A percentile compares a stretch with the other conserved stretches of the same genome.
phyloP scores from a whole-genome alignment of 345 rosid genomes.

The Microthlaspi erraticum region DNA sequence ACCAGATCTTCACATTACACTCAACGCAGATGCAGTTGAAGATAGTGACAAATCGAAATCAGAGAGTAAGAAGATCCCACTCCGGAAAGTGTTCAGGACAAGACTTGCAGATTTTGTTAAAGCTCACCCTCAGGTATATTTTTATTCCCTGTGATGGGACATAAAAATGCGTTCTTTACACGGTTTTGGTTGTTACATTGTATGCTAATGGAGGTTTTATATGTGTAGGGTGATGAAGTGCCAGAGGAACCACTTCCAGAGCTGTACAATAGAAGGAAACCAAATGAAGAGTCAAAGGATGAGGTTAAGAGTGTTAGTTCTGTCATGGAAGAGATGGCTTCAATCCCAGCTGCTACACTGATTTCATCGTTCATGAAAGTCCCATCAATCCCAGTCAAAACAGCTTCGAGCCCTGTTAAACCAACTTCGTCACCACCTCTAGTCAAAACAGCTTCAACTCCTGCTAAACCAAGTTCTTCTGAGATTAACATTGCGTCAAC shows the following conservation, averaged over 20 bases:
- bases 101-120: constrained; percentile 62
- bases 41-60: constrained; percentile 46
- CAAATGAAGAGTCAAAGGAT: constrained; percentile 11
- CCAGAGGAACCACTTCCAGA: constrained; percentile 80
- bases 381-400: constrained; percentile 26
- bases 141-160: background rate
- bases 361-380: constrained; percentile 22
- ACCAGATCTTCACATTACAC: constrained; percentile 73
- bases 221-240: constrained; percentile 69
- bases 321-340: constrained; percentile 35
- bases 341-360: constrained; percentile 21
- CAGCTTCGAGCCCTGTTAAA: constrained; percentile 7
- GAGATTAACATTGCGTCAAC: constrained; percentile 13
- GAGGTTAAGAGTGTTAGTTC: constrained; percentile 28
- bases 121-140: constrained; percentile 78
- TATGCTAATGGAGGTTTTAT: constrained; percentile 27
- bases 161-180: background rate
- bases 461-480: background rate
- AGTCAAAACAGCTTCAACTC: too few species aligned
- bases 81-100: constrained; percentile 65
- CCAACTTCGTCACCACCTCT: background rate
- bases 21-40: constrained; percentile 57
- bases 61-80: constrained; percentile 49
- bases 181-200: background rate
- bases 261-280: constrained; percentile 55